A percentile compares a stretch with the other conserved stretches of the same genome.
phyloP scores from a whole-genome alignment of 2,329 filamentous ascomycete species.

The Amylocarpus encephaloides region DNA sequence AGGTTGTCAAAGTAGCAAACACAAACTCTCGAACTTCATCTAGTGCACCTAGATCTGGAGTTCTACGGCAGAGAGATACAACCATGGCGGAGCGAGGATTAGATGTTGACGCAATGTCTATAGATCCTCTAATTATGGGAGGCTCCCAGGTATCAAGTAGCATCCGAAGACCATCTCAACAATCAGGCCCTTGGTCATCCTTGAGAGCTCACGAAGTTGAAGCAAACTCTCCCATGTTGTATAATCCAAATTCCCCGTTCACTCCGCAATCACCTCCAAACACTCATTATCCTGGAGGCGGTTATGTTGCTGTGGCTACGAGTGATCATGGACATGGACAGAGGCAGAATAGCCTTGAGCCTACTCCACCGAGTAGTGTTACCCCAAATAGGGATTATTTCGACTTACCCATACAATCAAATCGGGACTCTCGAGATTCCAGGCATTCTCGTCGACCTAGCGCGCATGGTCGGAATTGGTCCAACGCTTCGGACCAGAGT shows the following conservation, averaged over 20 bases:
- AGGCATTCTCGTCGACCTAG: conserved; percentile 12
- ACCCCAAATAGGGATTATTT: conserved; percentile 18
- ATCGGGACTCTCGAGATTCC: conserved; percentile 13
- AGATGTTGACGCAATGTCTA: conserved; percentile 23
- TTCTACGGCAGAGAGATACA: conserved; percentile 2
- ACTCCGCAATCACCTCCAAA: conserved; percentile 15
- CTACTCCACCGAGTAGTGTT: conserved; percentile 15
- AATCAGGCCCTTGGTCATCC: conserved; percentile 11
- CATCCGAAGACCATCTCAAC: conserved; percentile 11
- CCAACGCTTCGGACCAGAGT: conserved; percentile 19
- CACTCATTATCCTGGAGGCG: conserved; percentile 10
- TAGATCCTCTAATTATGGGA: conserved; percentile 28
- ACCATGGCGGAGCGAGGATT: neutral
- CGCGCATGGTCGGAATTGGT: conserved; percentile 22
- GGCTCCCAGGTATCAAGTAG: conserved; percentile 16
- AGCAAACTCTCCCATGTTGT: conserved; percentile 18
- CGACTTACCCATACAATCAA: conserved; percentile 13
- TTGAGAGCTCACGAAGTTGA: conserved; percentile 15
- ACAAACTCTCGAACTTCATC: conserved; percentile 19
- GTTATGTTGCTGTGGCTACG: conserved; percentile 19
- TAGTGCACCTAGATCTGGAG: conserved; percentile 9
- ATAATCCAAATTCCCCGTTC: conserved; percentile 16
- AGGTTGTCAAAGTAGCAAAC: conserved; percentile 28
- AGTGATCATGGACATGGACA: conserved; percentile 15
- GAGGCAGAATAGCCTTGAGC: conserved; percentile 14